A percentile compares a stretch with the other conserved stretches of the same genome.
Conservation (phyloP, 2,329 filamentous ascomycete genomes). For the Ilyonectria destructans region DNA sequence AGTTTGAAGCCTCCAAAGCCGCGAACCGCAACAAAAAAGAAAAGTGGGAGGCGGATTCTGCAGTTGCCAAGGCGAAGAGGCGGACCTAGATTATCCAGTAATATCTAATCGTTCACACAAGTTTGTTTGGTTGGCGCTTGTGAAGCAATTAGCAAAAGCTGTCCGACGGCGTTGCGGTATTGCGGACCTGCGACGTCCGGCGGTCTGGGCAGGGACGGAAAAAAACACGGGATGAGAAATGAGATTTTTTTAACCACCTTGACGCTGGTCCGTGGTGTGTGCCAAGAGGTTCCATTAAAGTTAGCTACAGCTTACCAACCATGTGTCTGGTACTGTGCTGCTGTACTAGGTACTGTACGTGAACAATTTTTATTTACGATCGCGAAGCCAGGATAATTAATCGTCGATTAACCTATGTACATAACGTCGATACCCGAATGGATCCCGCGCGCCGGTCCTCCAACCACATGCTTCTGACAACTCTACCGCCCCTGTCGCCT, state of each 20-base stretch:
- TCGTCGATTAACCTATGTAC: not conserved
- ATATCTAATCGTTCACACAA: not conserved
- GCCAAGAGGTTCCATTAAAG: constrained; percentile 28
- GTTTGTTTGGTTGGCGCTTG: not conserved
- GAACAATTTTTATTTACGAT: not conserved
- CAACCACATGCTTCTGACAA: not conserved
- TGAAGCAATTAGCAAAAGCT: not conserved
- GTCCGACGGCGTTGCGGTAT: not conserved
- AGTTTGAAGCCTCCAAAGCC: not conserved
- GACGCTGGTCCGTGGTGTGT: not conserved
- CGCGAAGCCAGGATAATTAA: not conserved
- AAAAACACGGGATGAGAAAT: not conserved
- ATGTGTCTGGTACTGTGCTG: not conserved
- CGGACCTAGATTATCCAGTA: constrained; percentile 1
- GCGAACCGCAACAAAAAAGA: not conserved
- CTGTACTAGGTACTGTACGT: not conserved
- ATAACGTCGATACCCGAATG: constrained; percentile 22
- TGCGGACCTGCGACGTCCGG: not conserved
- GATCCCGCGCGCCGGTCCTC: not conserved
- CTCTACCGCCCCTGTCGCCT: not conserved
- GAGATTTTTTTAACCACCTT: not conserved
- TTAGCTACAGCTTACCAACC: constrained; percentile 1
- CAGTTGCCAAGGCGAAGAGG: not conserved
- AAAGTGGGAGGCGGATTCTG: not conserved
- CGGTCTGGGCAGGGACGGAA: not conserved